Conservation (phyloP, 106 monocot species). For the Agapanthus africanus region DNA sequence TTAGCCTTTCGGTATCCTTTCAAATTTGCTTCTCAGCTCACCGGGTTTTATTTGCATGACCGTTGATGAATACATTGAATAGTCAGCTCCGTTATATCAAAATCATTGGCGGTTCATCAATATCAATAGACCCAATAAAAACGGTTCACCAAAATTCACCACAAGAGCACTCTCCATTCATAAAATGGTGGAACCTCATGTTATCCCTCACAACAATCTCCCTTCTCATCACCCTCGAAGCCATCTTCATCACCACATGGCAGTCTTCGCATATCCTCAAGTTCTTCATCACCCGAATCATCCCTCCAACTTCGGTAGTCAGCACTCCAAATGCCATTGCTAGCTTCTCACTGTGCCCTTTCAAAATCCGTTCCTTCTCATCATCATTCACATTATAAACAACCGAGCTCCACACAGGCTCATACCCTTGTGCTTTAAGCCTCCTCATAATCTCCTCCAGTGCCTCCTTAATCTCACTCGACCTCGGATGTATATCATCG, state of each 20-base stretch:
- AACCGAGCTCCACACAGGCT: slow-evolving; percentile 23
- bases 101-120: too few relatives aligned
- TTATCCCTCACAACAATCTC: slow-evolving; percentile 59
- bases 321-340: slow-evolving; percentile 63
- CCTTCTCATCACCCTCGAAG: slow-evolving; percentile 30
- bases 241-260: slow-evolving; percentile 49
- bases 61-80: too few relatives aligned
- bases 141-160: slow-evolving; percentile 53
- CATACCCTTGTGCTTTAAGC: slow-evolving; percentile 34
- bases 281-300: slow-evolving; percentile 57
- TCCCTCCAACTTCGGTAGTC: slow-evolving; percentile 21
- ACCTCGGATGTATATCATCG: slow-evolving; percentile 38
- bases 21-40: too few relatives aligned
- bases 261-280: slow-evolving; percentile 64
- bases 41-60: too few relatives aligned
- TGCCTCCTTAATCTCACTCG: slow-evolving; percentile 46
- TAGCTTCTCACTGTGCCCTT: slow-evolving; percentile 69
- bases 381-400: slow-evolving; percentile 36
- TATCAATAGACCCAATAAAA: too few relatives aligned
- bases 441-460: slow-evolving; percentile 37
- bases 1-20: too few relatives aligned
- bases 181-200: slow-evolving; percentile 70
- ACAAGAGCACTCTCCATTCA: slow-evolving; percentile 49
- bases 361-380: slow-evolving; percentile 54
- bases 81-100: too few relatives aligned